Base-by-base conservation (phyloP, 1,284 basidiomycete species). In the Tilletiaria anomala region DNA sequence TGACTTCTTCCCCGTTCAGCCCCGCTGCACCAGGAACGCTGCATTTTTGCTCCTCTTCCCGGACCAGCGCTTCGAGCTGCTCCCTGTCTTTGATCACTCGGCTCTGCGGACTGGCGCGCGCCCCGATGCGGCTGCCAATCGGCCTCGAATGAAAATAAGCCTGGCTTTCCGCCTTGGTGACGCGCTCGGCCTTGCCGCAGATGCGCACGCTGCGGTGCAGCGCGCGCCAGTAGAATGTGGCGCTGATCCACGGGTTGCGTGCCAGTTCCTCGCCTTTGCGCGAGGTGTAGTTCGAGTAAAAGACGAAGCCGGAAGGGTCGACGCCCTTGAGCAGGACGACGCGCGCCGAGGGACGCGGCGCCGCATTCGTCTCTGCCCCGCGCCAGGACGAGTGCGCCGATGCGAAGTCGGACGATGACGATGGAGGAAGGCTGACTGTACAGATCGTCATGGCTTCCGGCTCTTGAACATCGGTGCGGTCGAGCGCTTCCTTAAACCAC, bases 221-320 rank as follows among this genome's bases (percentile, higher is more conserved):
- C 61, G 87, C 83, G 40, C 78, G 73, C 93, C 91, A 97, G 72
- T 91, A 94, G 61, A 94, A 84, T 5, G 80, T 78, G 17, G 91
- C 71, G 2, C 84, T 78, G 1, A 82, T 86, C 58, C 79, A 73
- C 0, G 58, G 63, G 26, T 68, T 89, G 32, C 70, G 73, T 2
- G 68, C 50, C 34, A 97, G 73, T 68, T 96, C 93, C 24, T 70
- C 65, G 2, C 83, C 85, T 70, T 97, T 97, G 50, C 89, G 77
- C 15, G 86, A 91, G 26, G 76, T 75, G 72, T 97, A 97, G 71
- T 97, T 97, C 26, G 88, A 91, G 74, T 78, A 97, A 71, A 96
- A 94, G 42, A 91, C 76, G 70, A 97, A 94, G 26, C 89, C 63
- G 8, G 38, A 12, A 5, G 51, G 35, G 60, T 87, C 55, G 12